Base-by-base conservation (phyloP, 2,329 filamentous ascomycete species). In the Herpotrichia juniperi region DNA sequence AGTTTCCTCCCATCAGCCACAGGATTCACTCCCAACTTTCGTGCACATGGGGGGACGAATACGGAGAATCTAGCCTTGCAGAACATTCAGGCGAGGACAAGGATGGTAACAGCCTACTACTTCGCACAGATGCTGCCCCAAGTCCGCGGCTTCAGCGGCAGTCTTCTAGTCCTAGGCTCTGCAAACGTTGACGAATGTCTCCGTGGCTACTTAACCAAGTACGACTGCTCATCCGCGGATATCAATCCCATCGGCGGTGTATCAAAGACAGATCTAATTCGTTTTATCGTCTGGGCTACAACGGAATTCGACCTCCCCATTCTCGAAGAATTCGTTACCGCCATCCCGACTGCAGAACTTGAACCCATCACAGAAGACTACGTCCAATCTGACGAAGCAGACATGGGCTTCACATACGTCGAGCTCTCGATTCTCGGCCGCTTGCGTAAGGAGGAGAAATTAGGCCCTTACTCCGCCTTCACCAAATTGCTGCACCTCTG, bases 211-310 rank as follows among this genome's bases (percentile, higher is more conserved):
- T 76, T 88, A 19, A 90, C 87, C n/a, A 90, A 90, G 72, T 90
- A 90, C 64, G 87, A 90, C 66, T 84, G 81, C 63, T 73, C 65
- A 7, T 74, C 69, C n/a, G 78, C 78, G 14, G 76, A 79, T 60
- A 76, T 75, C 56, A 75, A 88, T 60, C 86, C 86, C 3, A 87
- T 88, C 45, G 86, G 79, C 21, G 73, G 73, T 10, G 83, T 86
- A 50, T 80, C 77, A 51, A 91, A 91, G 70, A 84, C 79, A 1
- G 89, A 92, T 61, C 76, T 91, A 1, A 90, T 89, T 69, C 74
- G 81, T 9, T 91, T 93, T 74, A 88, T 91, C 53, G 76, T 74
- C n/a, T 91, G 84, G 80, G 67, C 70, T 0, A 37, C 54, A 1
- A 56, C 37, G 0, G 56, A 80, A 30, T 91, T 89, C 63, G 70